Percentiles rank a stretch among this genome's conserved stretches.
These are phyloP conservation scores for Trametes polyzona DNA, from an alignment of 1,284 basidiomycete genomes.

Conservation along the genomic window DNA sequence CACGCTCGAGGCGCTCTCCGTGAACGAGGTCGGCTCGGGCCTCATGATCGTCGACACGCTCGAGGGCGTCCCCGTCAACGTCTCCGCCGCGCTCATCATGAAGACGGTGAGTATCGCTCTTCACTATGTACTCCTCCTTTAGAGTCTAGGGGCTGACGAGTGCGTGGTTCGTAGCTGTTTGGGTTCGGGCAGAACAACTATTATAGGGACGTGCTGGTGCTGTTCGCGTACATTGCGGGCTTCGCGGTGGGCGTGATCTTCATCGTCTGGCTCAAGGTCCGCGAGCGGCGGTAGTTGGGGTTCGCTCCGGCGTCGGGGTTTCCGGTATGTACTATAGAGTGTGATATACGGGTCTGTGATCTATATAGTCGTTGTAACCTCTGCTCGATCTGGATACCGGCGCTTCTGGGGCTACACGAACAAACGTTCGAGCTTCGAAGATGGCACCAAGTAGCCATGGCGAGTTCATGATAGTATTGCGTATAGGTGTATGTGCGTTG, in stretches of 20 bases:
- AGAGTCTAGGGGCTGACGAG: neutral
- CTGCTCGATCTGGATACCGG: too few relatives aligned
- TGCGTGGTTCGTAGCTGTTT: conserved; percentile 59
- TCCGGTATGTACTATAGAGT: neutral
- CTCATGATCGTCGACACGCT: conserved; percentile 81
- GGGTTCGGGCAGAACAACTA: conserved; percentile 80
- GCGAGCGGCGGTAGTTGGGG: conserved; percentile 60
- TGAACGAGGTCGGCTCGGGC: conserved; percentile 88
- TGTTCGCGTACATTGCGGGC: conserved; percentile 83
- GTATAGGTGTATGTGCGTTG: too few relatives aligned
- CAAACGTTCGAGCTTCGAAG: too few relatives aligned
- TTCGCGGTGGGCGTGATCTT: conserved; percentile 71
- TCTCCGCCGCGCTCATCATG: conserved; percentile 86
- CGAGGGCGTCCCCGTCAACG: conserved; percentile 78
- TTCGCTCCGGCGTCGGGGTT: neutral
- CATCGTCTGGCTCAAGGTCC: conserved; percentile 74
- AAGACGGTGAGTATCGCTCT: conserved; percentile 53
- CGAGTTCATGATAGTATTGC: too few relatives aligned
- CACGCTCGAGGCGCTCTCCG: conserved; percentile 79
- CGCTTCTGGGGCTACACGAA: too few relatives aligned
- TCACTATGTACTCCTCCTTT: neutral
- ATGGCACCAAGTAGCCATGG: too few relatives aligned
- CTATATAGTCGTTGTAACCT: too few relatives aligned
- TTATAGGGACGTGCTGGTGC: conserved; percentile 83
- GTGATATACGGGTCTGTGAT: neutral